Base-by-base conservation (phyloP, 768 basidiomycete species). In the Boletus coccyginus region DNA sequence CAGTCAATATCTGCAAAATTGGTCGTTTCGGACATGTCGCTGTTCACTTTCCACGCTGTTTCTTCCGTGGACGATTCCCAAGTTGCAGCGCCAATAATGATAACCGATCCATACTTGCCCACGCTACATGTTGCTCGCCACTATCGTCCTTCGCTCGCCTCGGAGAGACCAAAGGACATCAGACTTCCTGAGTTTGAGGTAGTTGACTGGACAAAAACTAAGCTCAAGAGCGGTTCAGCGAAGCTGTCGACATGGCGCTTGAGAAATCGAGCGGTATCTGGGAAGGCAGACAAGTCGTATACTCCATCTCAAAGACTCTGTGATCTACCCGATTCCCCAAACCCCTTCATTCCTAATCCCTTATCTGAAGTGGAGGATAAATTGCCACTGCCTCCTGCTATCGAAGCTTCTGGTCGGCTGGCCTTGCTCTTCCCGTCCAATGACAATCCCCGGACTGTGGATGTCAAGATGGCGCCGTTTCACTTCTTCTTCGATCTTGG, bases 401-500 rank as follows among this genome's bases (percentile, higher is more conserved):
- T 73, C 14, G 63, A 69, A 52, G 46, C 40, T 43, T 60, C 43
- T 36, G 46, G 65, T 46, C 48, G 36, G 19, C 21, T 67, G 31
- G 41, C 12, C 7, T 17, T 41, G 19, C 16, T 52, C 2, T 53
- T 31, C 21, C 12, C 53, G 35, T 42, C 55, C 14, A 46, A 48
- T 27, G 48, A 60, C 35, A 45, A 21, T 3, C 19, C 56, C 49
- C 21, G 42, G 33, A 50, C 57, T 56, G n/a, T 70, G 38, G 64
- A 74, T 6, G 48, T 84, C 33, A 74, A 79, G 31, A 63, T 83
- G 9, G 74, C 75, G 11, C 88, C 93, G 11, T 62, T 95, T 11
- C 92, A 94, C 64, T 41, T 89, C n/a, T 91, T 92, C 64, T 50
- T 90, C 29, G 92, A 95, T 67, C 73, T 92, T 45, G 79, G 71